Evolutionary conservation across 164 flowering plant species (phyloP), one percentile per base, ranked within the genome.

Genomic region (Chloranthus sessilifolius): DNA sequence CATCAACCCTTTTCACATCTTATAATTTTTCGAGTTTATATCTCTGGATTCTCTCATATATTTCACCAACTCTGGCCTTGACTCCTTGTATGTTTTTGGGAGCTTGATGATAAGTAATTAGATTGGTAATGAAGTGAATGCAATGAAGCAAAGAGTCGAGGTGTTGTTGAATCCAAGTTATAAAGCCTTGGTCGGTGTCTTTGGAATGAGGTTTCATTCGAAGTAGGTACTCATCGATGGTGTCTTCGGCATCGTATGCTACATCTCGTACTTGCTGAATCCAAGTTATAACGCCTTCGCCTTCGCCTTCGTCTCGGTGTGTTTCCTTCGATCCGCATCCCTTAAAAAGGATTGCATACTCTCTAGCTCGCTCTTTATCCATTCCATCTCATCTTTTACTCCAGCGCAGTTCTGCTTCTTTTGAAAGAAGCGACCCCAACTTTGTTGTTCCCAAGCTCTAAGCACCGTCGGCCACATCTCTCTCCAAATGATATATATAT

Each of bases 301-400:
- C 7, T 46, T 35, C 2, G 50, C 22, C 2, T n/a, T 15, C 43
- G 20, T 40, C 43, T 1, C 17, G 15, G 15, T 2, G 9, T 40
- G 7, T 9, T 17, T 14, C 19, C 43, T 14, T n/a, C n/a, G n/a
- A n/a, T n/a, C n/a, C n/a, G 7, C 16, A 23, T 35, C 53, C 20
- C n/a, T 34, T 23, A 35, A 14, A 42, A 50, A 50, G 20, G 41
- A 35, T 34, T n/a, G 9, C 28, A 50, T 50, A 42, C 53, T 52
- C 25, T 42, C 20, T 23, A 62, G 74, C 79, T 80, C 70, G n/a
- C n/a, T n/a, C n/a, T n/a, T n/a, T n/a, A n/a, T n/a, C n/a, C n/a
- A n/a, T n/a, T n/a, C n/a, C n/a, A n/a, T n/a, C n/a, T n/a, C n/a
- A n/a, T n/a, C n/a, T n/a, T n/a, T n/a, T n/a, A n/a, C n/a, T n/a